Evolutionary conservation across 1,284 basidiomycete genomes (phyloP).

Genomic region (Trametes hirsuta): DNA sequence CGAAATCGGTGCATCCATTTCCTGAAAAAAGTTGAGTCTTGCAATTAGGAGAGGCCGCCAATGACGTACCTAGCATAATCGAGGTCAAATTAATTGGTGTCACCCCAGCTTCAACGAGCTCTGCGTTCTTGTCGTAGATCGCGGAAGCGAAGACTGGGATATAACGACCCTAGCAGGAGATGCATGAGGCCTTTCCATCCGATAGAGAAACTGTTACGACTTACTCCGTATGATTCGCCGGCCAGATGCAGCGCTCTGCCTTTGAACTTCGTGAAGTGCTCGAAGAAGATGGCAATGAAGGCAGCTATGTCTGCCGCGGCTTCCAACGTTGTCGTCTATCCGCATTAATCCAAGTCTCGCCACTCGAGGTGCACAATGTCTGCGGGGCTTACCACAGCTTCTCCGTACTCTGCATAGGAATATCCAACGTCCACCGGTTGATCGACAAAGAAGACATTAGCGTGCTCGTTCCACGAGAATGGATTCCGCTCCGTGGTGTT

Average conservation of each 20-base stretch:
- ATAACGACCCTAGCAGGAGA: slow-evolving; percentile 65
- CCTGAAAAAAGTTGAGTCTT: slow-evolving; percentile 38
- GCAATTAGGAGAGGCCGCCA: too few relatives aligned
- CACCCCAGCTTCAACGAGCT: slow-evolving; percentile 57
- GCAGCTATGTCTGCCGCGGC: slow-evolving; percentile 71
- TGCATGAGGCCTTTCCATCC: not conserved
- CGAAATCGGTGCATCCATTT: slow-evolving; percentile 39
- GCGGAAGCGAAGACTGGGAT: slow-evolving; percentile 81
- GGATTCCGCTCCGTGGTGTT: slow-evolving; percentile 54
- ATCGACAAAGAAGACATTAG: slow-evolving; percentile 75
- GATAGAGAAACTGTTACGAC: slow-evolving; percentile 25
- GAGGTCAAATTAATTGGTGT: slow-evolving; percentile 79
- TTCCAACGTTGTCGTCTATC: slow-evolving; percentile 63
- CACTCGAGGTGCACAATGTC: not conserved
- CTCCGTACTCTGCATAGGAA: slow-evolving; percentile 73
- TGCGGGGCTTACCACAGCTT: slow-evolving; percentile 48
- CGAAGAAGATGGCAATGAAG: slow-evolving; percentile 76
- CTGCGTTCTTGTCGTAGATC: slow-evolving; percentile 77
- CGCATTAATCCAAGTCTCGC: not conserved
- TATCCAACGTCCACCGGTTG: slow-evolving; percentile 68
- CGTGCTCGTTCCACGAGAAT: slow-evolving; percentile 69
- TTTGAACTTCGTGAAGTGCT: slow-evolving; percentile 69
- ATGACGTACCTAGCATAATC: slow-evolving; percentile 69
- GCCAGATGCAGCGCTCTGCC: slow-evolving; percentile 75
- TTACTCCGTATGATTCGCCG: slow-evolving; percentile 62